Base-by-base conservation (phyloP, 2,329 filamentous ascomycete genomes). In the Botryosphaeria dothidea region DNA sequence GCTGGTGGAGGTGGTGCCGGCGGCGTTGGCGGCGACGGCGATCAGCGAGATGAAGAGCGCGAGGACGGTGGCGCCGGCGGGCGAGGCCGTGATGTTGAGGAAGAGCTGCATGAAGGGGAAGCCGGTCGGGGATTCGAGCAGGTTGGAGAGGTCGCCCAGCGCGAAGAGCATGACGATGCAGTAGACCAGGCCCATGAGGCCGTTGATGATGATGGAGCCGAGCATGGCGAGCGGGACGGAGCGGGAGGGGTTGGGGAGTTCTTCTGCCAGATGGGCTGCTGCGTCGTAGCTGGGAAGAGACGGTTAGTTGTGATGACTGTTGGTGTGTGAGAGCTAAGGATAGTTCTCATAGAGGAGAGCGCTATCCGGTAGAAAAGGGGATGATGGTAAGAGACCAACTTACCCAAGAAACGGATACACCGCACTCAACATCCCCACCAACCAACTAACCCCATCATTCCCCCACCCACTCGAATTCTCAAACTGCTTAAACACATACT, bases 101-200 rank as follows among this genome's bases (percentile, higher is more conserved):
- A 74, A 80, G 9, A 81, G 75, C 36, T 81, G 78, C 69, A 82
- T 80, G 54, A 80, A 80, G 0, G 79, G 79, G 13, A 80, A 81
- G 0, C 81, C 81, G 0, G 78, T 81, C 0, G 76, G 73, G 0
- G 79, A 80, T 0, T 72, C 54, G 2, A 83, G 72, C 3, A 83
- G 69, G 0, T 70, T 68, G 0, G 79, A 70, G 1, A 83, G 72
- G 21, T 77, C 71, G 0, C 80, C 79, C 0, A 81, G 75, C 0
- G 75, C 79, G 70, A 79, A 85, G 1, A 84, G 72, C 0, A 84
- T 70, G 5, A 82, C 71, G 61, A 82, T 73, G 34, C 72, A 74
- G 66, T 78, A 83, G 3, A 73, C 71, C 1, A 84, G 71, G 3
- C 81, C 82, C 54, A 84, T 76, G 0, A 83, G 56, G 0, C 81